Conservation (phyloP, 805 yeast species). For the Teunomyces aglyptinius region DNA sequence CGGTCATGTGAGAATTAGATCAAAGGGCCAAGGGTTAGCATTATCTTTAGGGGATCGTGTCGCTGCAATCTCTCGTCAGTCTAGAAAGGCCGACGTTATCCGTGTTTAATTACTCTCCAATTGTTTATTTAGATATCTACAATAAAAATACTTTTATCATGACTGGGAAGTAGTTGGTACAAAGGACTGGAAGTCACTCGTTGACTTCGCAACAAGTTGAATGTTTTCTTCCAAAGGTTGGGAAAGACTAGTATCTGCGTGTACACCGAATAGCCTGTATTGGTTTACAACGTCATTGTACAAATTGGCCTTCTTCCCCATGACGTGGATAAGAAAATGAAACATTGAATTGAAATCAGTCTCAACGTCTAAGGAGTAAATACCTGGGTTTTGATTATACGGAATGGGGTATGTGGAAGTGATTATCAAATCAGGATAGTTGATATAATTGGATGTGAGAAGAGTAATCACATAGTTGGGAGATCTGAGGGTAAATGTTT, state of each 20-base stretch:
- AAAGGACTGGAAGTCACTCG: not conserved
- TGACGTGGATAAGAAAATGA: conserved; percentile 6
- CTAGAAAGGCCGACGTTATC: conserved; percentile 19
- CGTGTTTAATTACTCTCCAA: conserved; percentile 6
- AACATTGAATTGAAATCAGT: conserved; percentile 6
- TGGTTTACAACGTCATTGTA: conserved; percentile 11
- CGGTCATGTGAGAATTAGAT: conserved; percentile 94
- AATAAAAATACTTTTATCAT: conserved; percentile 2
- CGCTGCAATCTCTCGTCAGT: conserved; percentile 68
- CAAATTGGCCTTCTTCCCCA: conserved; percentile 4
- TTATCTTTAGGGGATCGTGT: conserved; percentile 91
- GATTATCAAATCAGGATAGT: not conserved
- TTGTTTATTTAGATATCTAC: conserved; percentile 2
- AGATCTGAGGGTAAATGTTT: conserved; percentile 32
- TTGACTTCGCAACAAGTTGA: not conserved
- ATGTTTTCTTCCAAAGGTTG: conserved; percentile 6
- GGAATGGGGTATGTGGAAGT: not conserved
- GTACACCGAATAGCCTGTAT: conserved; percentile 9
- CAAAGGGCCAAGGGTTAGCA: conserved; percentile 97
- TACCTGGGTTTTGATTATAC: not conserved
- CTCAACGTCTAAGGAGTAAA: conserved; percentile 2
- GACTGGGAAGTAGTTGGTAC: not conserved
- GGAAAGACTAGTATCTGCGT: conserved; percentile 11
- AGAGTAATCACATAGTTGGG: conserved; percentile 20
- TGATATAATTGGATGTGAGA: not conserved